Conservation (phyloP, 306 rosid species). For the Citrullus mucosospermus region DNA sequence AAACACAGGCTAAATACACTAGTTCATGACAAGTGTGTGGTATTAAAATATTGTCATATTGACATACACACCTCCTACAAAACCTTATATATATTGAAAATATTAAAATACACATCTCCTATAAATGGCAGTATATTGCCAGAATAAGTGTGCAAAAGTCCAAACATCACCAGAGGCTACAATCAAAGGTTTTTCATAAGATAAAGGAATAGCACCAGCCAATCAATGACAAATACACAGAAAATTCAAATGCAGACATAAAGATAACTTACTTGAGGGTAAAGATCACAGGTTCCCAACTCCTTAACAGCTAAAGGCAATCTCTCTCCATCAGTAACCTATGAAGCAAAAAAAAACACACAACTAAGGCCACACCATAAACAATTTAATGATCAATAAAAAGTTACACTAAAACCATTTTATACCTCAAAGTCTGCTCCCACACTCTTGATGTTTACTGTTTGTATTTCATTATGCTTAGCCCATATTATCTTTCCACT, state of each 20-base stretch:
- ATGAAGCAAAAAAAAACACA: constrained; percentile 16
- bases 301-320: constrained; percentile 93
- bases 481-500: constrained; percentile 97
- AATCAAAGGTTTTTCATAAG: not conserved
- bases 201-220: not conserved
- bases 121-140: not conserved
- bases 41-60: not conserved
- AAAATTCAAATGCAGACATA: constrained; percentile 11
- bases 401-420: not conserved
- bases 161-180: not conserved
- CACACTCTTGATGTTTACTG: constrained; percentile 87
- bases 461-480: constrained; percentile 95
- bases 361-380: not conserved
- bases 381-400: not conserved
- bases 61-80: not conserved
- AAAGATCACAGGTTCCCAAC: constrained; percentile 96
- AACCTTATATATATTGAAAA: not conserved
- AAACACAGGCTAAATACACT: not conserved
- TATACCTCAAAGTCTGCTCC: constrained; percentile 91
- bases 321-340: constrained; percentile 98
- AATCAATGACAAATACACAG: not conserved
- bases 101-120: not conserved
- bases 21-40: not conserved
- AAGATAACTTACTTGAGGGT: constrained; percentile 67
- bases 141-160: not conserved